phyloP scores from a whole-genome alignment of 1,139 yeast species.

The Saccharomycopsis hybrid region DNA sequence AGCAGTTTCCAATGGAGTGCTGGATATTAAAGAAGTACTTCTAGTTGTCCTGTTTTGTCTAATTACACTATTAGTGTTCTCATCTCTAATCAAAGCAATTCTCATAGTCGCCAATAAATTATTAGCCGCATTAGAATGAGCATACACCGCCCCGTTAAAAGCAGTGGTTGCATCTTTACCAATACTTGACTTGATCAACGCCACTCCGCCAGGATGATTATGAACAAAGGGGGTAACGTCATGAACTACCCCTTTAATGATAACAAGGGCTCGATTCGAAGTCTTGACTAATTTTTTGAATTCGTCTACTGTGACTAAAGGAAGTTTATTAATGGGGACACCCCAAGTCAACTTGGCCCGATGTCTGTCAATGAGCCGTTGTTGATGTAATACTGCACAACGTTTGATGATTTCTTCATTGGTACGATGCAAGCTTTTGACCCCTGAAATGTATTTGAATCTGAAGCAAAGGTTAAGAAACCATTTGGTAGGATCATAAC shows the following conservation, averaged over 20 bases:
- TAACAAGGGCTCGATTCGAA: constrained; percentile 35
- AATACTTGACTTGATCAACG: constrained; percentile 52
- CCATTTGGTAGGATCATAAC: constrained; percentile 68
- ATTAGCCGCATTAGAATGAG: constrained; percentile 68
- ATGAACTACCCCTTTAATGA: constrained; percentile 55
- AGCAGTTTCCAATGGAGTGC: constrained; percentile 19
- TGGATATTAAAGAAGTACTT: constrained; percentile 1
- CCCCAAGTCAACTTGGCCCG: constrained; percentile 71
- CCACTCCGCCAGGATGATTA: constrained; percentile 69
- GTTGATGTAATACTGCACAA: constrained; percentile 58
- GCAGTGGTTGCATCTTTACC: constrained; percentile 72
- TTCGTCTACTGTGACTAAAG: constrained; percentile 46
- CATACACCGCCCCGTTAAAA: constrained; percentile 69
- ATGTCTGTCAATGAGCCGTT: constrained; percentile 50
- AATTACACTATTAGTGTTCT: constrained; percentile 14
- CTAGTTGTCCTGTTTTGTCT: constrained; percentile 13
- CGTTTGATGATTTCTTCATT: constrained; percentile 47
- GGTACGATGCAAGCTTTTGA: constrained; percentile 35
- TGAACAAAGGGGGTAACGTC: constrained; percentile 68
- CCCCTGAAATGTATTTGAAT: constrained; percentile 35
- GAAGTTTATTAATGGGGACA: constrained; percentile 62
- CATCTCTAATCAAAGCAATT: constrained; percentile 41
- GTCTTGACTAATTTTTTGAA: constrained; percentile 36
- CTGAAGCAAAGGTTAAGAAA: constrained; percentile 37
- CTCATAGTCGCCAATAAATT: constrained; percentile 71